Conservation (phyloP, 2,329 filamentous ascomycete species). For the Beauveria rudraprayagi region DNA sequence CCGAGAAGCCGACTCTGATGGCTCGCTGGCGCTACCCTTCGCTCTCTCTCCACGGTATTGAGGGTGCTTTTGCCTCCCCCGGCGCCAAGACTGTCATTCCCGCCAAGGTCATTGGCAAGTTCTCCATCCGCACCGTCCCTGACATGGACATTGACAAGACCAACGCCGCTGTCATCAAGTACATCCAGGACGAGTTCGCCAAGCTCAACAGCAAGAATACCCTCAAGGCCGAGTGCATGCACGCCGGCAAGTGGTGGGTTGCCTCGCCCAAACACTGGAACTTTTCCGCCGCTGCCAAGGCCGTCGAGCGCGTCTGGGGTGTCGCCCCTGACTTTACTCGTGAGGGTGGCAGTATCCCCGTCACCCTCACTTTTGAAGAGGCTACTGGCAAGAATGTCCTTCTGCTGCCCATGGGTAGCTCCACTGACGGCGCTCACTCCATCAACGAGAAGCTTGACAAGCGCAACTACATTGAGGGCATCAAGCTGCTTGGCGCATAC, state of each 20-base stretch:
- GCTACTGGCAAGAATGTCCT: conserved; percentile 97
- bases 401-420: conserved; percentile 92
- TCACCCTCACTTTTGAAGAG: conserved; percentile 95
- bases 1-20: conserved; percentile 92
- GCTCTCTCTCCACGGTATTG: conserved; percentile 86
- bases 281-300: conserved; percentile 88
- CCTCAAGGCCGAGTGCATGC: conserved; percentile 70
- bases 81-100: conserved; percentile 98
- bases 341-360: conserved; percentile 94
- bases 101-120: conserved; percentile 95
- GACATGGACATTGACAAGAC: conserved; percentile 93
- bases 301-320: conserved; percentile 91
- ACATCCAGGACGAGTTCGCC: conserved; percentile 76
- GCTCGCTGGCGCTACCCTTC: conserved; percentile 93
- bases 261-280: conserved; percentile 98
- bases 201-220: conserved; percentile 90
- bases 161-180: conserved; percentile 75
- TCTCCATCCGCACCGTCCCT: conserved; percentile 94
- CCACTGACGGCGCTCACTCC: conserved; percentile 90
- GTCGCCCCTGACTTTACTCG: conserved; percentile 91
- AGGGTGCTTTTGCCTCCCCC: conserved; percentile 87
- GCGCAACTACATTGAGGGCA: conserved; percentile 96
- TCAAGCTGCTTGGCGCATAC: conserved; percentile 90
- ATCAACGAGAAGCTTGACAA: conserved; percentile 98
- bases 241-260: conserved; percentile 98